Conservation (phyloP, 108 stramenopile species). For the Craspedostauros australis region DNA sequence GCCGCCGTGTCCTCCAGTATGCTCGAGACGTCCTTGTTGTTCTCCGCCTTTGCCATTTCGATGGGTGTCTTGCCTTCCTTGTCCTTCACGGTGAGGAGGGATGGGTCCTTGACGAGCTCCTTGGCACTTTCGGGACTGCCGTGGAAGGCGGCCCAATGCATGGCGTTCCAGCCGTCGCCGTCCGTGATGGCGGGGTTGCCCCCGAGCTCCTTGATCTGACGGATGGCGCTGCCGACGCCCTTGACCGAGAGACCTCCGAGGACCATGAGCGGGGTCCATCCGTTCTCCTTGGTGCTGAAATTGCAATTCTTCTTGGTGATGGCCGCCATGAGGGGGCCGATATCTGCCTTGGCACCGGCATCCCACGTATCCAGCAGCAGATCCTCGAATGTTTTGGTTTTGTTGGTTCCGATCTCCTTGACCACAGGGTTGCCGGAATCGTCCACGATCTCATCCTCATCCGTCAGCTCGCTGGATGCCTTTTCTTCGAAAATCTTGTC, state of each 20-base stretch:
- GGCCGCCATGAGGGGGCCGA: constrained; percentile 46
- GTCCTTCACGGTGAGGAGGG: constrained; percentile 51
- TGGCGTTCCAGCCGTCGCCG: constrained; percentile 80
- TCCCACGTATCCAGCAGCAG: constrained; percentile 86
- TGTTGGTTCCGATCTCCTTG: constrained; percentile 14
- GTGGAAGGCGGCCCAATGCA: constrained; percentile 86
- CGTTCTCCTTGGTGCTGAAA: constrained; percentile 60
- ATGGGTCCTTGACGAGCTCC: constrained; percentile 40
- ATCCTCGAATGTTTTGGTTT: constrained; percentile 52
- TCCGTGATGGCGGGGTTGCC: constrained; percentile 68
- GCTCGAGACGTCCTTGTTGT: constrained; percentile 63
- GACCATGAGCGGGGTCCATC: constrained; percentile 86
- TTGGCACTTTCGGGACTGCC: constrained; percentile 67
- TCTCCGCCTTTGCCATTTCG: constrained; percentile 63
- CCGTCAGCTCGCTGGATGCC: constrained; percentile 44
- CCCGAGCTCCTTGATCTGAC: constrained; percentile 53
- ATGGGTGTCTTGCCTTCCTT: constrained; percentile 82
- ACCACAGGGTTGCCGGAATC: constrained; percentile 51
- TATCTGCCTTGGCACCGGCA: constrained; percentile 68
- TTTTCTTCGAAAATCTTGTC: constrained; percentile 75
- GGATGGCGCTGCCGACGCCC: constrained; percentile 44
- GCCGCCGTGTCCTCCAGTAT: constrained; percentile 42
- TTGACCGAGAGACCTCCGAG: constrained; percentile 58
- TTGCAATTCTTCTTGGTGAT: constrained; percentile 74
- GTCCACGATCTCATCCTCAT: constrained; percentile 63